A percentile compares a stretch with the other conserved stretches of the same genome.
phyloP scores from a whole-genome alignment of 208 protist species.

The Acanthamoeba polyphaga region DNA sequence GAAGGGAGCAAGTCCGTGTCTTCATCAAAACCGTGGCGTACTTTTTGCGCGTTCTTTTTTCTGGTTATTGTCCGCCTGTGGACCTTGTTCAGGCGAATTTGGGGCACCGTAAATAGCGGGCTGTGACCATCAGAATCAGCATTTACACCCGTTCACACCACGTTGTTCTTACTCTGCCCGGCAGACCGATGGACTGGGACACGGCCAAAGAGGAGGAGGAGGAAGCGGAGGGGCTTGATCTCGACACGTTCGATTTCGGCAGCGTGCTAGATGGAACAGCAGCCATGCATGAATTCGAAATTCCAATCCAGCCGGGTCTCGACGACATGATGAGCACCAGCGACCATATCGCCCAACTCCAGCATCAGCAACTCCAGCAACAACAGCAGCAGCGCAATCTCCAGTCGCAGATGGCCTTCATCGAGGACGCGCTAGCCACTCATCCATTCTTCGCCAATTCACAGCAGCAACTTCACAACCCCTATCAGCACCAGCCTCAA shows the following conservation, averaged over 20 bases:
- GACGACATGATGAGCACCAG: background rate
- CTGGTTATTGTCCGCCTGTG: too few relatives aligned
- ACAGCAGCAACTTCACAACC: background rate
- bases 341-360: background rate
- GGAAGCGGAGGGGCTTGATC: background rate
- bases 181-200: background rate
- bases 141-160: too few relatives aligned
- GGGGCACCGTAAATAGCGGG: too few relatives aligned
- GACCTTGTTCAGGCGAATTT: too few relatives aligned
- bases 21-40: too few relatives aligned
- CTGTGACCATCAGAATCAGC: too few relatives aligned
- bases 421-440: constrained; percentile 10
- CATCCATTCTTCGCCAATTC: background rate
- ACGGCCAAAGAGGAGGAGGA: background rate
- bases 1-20: too few relatives aligned
- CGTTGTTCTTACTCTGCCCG: background rate
- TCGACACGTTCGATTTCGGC: too few relatives aligned
- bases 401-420: background rate
- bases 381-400: constrained; percentile 12
- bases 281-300: background rate
- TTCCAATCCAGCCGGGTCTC: background rate
- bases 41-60: too few relatives aligned
- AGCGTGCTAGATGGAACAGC: too few relatives aligned
- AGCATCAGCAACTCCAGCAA: background rate
- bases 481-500: background rate